Evolutionary conservation across 2,329 filamentous ascomycete genomes (phyloP).

Genomic region (Harringtonia aguacate): DNA sequence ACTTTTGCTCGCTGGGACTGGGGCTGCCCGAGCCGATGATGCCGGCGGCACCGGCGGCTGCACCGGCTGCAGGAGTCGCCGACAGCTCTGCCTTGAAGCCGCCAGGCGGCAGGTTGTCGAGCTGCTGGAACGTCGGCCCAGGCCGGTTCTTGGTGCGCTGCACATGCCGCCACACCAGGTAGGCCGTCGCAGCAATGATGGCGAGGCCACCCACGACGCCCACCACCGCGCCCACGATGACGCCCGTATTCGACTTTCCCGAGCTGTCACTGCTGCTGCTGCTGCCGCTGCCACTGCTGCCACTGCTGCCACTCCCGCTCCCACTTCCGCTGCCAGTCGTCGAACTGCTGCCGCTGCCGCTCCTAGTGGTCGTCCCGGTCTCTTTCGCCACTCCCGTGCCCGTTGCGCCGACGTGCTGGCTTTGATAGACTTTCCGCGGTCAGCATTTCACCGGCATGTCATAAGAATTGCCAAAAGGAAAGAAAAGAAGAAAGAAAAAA

Average conservation of each 20-base stretch:
- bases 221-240: slow-evolving; percentile 24
- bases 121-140: slow-evolving; percentile 7
- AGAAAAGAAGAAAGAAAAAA: not conserved
- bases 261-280: slow-evolving; percentile 1
- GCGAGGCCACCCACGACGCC: slow-evolving; percentile 21
- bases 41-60: slow-evolving; percentile 7
- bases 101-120: slow-evolving; percentile 6
- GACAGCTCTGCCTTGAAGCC: slow-evolving; percentile 21
- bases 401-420: not conserved
- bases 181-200: slow-evolving; percentile 22
- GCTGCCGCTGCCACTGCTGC: slow-evolving; percentile 1
- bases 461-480: no score
- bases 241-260: slow-evolving; percentile 16
- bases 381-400: slow-evolving; percentile 2
- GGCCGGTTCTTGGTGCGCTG: slow-evolving; percentile 15
- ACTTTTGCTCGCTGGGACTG: slow-evolving; percentile 16
- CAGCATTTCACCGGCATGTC: not conserved
- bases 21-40: slow-evolving; percentile 18
- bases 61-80: slow-evolving; percentile 6
- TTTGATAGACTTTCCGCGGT: slow-evolving; percentile 3
- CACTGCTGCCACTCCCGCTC: slow-evolving; percentile 3
- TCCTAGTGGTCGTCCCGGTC: not conserved
- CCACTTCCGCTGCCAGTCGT: slow-evolving; percentile 6
- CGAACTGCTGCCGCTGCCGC: not conserved
- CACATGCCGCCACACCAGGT: slow-evolving; percentile 20